Base-by-base conservation (phyloP, 1,139 yeast species). In the Kluyveromyces sp. region DNA sequence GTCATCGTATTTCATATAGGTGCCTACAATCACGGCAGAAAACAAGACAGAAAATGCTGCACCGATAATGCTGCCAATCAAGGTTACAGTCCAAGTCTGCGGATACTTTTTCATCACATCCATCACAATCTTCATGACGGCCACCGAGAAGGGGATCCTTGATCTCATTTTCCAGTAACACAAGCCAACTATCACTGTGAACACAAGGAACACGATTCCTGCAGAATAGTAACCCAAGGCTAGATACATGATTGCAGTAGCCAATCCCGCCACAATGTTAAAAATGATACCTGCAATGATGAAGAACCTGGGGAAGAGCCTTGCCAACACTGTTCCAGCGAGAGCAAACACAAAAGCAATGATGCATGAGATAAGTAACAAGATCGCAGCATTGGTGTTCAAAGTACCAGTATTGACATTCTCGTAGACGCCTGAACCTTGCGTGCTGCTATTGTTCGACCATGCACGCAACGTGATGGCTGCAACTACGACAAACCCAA, bases 71-170 rank as follows among this genome's bases (percentile, higher is more conserved):
- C 84, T 70, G 1, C 96, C 95, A 13, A 82, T 29, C 1, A 78
- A 61, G 0, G 95, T 75, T 1, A 81, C 74, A 9, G 80, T 40
- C 53, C 84, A 67, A 0, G 87, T 79, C 20, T 87, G 79, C 12
- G 94, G 89, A 54, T 80, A 78, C 36, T 70, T 58, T 54, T 76
- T 77, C 75, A 86, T 79, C 3, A 85, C 94, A 55, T 81, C 88
- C 55, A 87, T 81, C 8, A 84, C 77, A 31, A 83, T 78, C 46
- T 78, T 74, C 50, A 89, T 67, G 26, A 86, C 80, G 4, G 83
- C 73, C 2, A 92, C 87, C 50, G 94, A 83, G 55, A 85, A 66
- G 36, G 80, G 79, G 47, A 85, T 84, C 53, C 94, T 70, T 4
- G 67, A 61, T 48, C 95, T 71, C 67, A 86, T 74, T 8, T 77